Base-by-base conservation (phyloP, 2,329 filamentous ascomycete species). In the Cladophialophora carrionii region DNA sequence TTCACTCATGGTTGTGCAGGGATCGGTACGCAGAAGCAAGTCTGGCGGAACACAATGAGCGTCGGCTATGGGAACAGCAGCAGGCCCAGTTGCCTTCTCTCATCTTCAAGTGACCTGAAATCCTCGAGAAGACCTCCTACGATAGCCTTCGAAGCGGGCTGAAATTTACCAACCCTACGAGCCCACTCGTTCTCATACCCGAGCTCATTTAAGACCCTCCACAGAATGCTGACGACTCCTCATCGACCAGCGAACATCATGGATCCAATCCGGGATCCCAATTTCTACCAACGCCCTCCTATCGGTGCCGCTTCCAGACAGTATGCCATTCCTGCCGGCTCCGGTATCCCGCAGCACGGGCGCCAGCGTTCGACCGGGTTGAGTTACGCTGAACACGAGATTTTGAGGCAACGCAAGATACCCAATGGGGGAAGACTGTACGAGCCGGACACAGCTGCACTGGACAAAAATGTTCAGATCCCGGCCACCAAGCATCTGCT, bases 381-480 rank as follows among this genome's bases (percentile, higher is more conserved):
- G 24, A 69, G 60, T 32, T 71, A 70, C 60, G 63, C 62, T 76
- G 61, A 96, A 76, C 88, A 96, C 76, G 90, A 91, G 72, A 82
- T 97, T 63, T 46, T 72, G 49, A 62, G 70, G 34, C 87, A 94
- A 70, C 87, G 94, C 70, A 98, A 98, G 78, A 98, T 94, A 8
- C 95, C 94, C 4, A 94, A 89, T 73, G 57, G 57, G 4, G 95
- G 94, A n/a, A 96, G 92, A 43, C 85, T 98, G 67, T 89, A 94
- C 70, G 92, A 91, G 61, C 92, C 92, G 10, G 93, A 98, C 82
- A 92, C 90, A 34, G 91, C 90, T 4, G 87, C 88, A 1, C 83
- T 88, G 24, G 89, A 92, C 73, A 86, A 89, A 72, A 87, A 84
- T 9, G 86, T 88, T 41, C 90, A 90, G 43, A 89, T 89, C 5